Evolutionary conservation across 768 basidiomycete species (phyloP).

Genomic region (Dacryopinax primogenitus): DNA sequence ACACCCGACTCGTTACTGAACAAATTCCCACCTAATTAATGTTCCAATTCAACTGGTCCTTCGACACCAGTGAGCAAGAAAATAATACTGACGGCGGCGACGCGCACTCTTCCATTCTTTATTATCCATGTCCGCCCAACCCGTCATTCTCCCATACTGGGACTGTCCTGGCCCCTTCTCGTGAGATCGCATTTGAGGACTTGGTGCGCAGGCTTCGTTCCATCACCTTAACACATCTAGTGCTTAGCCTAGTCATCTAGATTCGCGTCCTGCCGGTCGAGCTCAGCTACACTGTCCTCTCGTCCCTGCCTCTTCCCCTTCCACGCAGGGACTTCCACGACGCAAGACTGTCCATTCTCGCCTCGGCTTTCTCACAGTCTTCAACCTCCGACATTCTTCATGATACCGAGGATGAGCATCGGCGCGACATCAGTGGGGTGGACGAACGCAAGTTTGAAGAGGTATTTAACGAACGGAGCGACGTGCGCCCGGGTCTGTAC

Average conservation of each 20-base stretch:
- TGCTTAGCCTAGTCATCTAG: conserved; percentile 30
- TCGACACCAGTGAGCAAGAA: too few species aligned
- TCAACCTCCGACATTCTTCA: too few species aligned
- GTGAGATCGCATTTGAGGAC: conserved; percentile 12
- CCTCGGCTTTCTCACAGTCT: conserved; percentile 48
- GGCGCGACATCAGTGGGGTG: conserved; percentile 28
- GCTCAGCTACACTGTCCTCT: conserved; percentile 70
- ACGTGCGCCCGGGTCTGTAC: conserved; percentile 82
- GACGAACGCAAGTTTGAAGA: conserved; percentile 28
- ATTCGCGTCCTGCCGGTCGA: conserved; percentile 51
- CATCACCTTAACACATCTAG: background rate
- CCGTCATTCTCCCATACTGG: too few species aligned
- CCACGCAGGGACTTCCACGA: conserved; percentile 84
- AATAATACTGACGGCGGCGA: too few species aligned
- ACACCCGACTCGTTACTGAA: too few species aligned
- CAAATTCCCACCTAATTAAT: too few species aligned
- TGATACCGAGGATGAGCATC: conserved; percentile 62
- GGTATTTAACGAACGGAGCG: conserved; percentile 71
- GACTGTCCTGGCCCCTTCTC: too few species aligned
- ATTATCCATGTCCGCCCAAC: too few species aligned
- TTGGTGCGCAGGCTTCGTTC: conserved; percentile 11
- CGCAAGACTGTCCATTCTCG: conserved; percentile 48
- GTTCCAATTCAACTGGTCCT: too few species aligned
- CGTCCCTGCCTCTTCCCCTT: conserved; percentile 40
- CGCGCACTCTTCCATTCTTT: too few species aligned